Evolutionary conservation across 371 early-diverging fungal species (phyloP), one percentile per base, ranked within the genome.

Genomic region (Thermomucor indicae-seudaticae): DNA sequence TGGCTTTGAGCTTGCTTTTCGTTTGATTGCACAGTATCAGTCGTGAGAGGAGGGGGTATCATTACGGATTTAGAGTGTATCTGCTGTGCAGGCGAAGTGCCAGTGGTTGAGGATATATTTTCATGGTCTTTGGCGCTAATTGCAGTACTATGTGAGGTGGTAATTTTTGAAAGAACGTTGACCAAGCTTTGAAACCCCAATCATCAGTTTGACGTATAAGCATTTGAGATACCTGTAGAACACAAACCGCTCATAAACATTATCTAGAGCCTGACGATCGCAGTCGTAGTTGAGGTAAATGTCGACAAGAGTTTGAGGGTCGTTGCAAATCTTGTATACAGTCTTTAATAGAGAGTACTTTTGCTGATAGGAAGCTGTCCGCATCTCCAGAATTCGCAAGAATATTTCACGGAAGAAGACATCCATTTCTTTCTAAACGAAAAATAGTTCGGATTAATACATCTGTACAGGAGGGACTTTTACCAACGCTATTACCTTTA

Each of bases 211-310:
- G n/a, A n/a, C 7, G 22, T 14, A 25, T 16, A 20, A 31, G 25
- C 35, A 14, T 42, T 35, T 32, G 16, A 14, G 6, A 45, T 14
- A 17, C 38, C 45, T 7, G 28, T 3, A 16, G 6, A n/a, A 25
- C 1, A 2, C 55, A 20, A 54, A 65, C 70, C 80, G 60, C 42
- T 80, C 80, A 45, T 77, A 80, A 29, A 77, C 75, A 49, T 77
- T 80, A 37, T 74, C 78, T 24, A 76, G 27, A 2, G 79, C 72
- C 35, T 61, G 61, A 8, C 67, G 41, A 53, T 75, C 91, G 63
- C 98, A 98, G 67, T 98, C 98, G 62, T 96, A 96, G 70, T 96
- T 96, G 31, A 98, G 75, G 51, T 95, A 98, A 25, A 98, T 79
- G 59, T 98, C 98, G 3, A 98, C 95, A 7, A 96, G 68, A 0